Conservation (phyloP, 148 eudicot genomes). For the Tetragonia tetragonoides region DNA sequence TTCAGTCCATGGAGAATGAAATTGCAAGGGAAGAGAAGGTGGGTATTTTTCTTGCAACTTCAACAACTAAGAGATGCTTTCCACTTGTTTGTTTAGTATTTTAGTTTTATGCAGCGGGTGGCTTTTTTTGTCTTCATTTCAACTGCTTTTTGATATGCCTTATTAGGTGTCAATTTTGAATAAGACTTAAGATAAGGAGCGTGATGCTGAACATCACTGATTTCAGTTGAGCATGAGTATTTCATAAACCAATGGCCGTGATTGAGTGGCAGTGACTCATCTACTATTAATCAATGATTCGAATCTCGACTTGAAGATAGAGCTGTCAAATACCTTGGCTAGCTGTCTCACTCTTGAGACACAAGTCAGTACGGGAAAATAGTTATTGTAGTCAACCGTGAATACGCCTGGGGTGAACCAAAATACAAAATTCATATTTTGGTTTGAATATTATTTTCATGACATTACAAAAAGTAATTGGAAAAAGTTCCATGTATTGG, state of each 20-base stretch:
- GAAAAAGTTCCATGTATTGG: conserved; percentile 3
- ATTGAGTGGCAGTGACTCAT: no score
- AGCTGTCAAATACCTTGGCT: no score
- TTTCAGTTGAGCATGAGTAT: neutral
- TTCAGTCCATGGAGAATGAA: conserved; percentile 12
- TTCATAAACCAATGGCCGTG: neutral
- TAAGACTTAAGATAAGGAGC: conserved; percentile 14
- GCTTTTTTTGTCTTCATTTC: conserved; percentile 22
- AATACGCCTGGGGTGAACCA: no score
- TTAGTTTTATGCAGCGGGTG: conserved; percentile 20
- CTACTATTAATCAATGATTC: no score
- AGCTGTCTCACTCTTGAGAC: no score
- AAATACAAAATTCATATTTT: no score
- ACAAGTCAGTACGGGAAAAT: no score
- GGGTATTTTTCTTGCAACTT: neutral
- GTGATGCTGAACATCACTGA: conserved; percentile 16
- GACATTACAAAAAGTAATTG: neutral
- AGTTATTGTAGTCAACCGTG: no score
- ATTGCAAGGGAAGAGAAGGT: conserved; percentile 19
- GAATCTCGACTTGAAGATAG: no score
- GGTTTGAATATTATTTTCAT: conserved; percentile 1
- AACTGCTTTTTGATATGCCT: conserved; percentile 20
- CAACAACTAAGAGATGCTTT: conserved; percentile 13
- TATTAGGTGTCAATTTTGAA: conserved; percentile 11
- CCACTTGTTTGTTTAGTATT: neutral